Conservation (phyloP, 1,139 yeast genomes). For the Kodamaea anthophila region DNA sequence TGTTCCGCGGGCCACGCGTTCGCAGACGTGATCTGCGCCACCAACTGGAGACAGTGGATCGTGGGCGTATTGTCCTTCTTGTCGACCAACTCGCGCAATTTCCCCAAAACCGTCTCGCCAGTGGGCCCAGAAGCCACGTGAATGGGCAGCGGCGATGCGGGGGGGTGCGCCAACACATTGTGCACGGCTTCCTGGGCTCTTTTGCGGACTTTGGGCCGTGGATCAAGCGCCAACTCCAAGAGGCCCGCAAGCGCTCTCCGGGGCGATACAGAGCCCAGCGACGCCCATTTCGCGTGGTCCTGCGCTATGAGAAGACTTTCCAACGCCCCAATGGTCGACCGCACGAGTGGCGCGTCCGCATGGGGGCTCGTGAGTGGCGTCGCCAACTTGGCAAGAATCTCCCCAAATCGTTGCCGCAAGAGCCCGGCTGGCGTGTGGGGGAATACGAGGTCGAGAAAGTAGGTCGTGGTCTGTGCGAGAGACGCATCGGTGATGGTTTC, state of each 20-base stretch:
- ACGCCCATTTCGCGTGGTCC: constrained; percentile 69
- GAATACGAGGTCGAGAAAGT: constrained; percentile 72
- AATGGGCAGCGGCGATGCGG: constrained; percentile 72
- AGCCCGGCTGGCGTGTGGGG: constrained; percentile 69
- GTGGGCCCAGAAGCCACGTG: constrained; percentile 72
- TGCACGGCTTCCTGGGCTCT: constrained; percentile 86
- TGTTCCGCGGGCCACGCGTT: constrained; percentile 76
- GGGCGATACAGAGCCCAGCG: constrained; percentile 58
- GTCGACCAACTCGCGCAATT: constrained; percentile 31
- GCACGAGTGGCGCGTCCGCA: constrained; percentile 79
- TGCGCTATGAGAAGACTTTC: constrained; percentile 78
- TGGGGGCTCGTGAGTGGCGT: constrained; percentile 66
- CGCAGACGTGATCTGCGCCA: constrained; percentile 61
- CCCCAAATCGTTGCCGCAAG: constrained; percentile 66
- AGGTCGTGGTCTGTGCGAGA: constrained; percentile 71
- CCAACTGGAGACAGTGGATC: constrained; percentile 74
- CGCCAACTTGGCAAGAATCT: constrained; percentile 73
- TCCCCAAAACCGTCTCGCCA: constrained; percentile 61
- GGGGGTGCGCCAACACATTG: constrained; percentile 59
- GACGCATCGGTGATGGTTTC: constrained; percentile 51
- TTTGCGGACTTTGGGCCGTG: constrained; percentile 93
- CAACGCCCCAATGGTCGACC: constrained; percentile 80
- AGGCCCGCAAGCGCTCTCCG: constrained; percentile 77
- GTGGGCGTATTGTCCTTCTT: constrained; percentile 44
- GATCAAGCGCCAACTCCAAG: constrained; percentile 74